phyloP scores from a whole-genome alignment of 1,284 basidiomycete species.

The Malassezia nana region DNA sequence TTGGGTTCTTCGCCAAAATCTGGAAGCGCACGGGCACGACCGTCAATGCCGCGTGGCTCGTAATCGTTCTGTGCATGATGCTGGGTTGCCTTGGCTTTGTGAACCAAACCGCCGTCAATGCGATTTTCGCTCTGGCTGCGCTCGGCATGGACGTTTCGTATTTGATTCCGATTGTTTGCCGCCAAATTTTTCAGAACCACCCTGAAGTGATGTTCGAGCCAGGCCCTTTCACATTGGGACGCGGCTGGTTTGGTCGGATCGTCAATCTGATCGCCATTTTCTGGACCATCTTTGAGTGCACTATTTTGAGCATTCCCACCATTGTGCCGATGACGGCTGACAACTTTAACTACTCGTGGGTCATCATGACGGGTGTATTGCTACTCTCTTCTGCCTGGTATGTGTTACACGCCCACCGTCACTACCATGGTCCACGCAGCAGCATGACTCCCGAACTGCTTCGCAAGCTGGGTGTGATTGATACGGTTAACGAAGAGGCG shows the following conservation, averaged over 20 bases:
- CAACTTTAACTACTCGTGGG: conserved; percentile 37
- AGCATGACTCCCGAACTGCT: conserved; percentile 33
- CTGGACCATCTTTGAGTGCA: conserved; percentile 50
- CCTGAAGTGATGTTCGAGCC: conserved; percentile 72
- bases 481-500: conserved; percentile 20
- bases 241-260: conserved; percentile 59
- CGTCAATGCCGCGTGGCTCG: conserved; percentile 69
- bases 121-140: conserved; percentile 54
- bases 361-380: conserved; percentile 50
- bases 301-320: conserved; percentile 33
- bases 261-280: conserved; percentile 61
- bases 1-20: conserved; percentile 65
- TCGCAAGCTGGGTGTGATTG: conserved; percentile 33
- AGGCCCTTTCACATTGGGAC: conserved; percentile 78
- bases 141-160: conserved; percentile 66
- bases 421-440: conserved; percentile 50
- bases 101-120: conserved; percentile 31
- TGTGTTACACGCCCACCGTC: conserved; percentile 48
- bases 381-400: conserved; percentile 50
- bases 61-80: conserved; percentile 53
- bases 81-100: conserved; percentile 38
- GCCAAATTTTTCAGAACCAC: conserved; percentile 64
- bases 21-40: conserved; percentile 59
- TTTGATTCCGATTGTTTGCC: conserved; percentile 50
- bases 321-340: conserved; percentile 22